Percentiles rank a stretch among this genome's conserved stretches.
phyloP scores from a whole-genome alignment of 805 yeast species.

The Saturnispora hagleri region DNA sequence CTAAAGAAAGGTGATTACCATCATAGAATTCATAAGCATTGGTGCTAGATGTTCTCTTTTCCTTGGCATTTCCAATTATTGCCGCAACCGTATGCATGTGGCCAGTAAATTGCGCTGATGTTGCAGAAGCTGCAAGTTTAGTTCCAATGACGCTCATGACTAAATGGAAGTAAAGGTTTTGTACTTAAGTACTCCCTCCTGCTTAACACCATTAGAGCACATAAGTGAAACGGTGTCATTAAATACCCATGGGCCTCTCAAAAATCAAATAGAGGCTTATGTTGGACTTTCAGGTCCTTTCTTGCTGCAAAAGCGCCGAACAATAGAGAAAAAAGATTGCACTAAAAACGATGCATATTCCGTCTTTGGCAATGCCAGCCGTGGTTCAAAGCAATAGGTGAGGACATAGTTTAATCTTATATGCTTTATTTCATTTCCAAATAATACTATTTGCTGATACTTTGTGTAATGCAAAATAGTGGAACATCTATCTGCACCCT shows the following conservation, averaged over 20 bases:
- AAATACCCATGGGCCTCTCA: neutral
- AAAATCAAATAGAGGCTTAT: neutral
- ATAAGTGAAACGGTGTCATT: neutral
- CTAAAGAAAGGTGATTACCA: neutral
- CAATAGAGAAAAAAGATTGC: neutral
- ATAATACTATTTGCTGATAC: too few relatives aligned
- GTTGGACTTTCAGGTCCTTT: neutral
- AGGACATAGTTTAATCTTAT: too few relatives aligned
- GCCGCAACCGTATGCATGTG: neutral
- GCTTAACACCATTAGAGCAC: too few relatives aligned
- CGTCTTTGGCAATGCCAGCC: neutral
- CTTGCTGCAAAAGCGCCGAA: neutral
- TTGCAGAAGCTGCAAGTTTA: neutral
- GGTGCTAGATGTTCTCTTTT: neutral
- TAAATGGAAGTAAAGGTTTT: too few relatives aligned
- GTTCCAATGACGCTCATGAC: neutral
- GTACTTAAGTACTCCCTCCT: neutral
- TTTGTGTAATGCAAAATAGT: too few relatives aligned
- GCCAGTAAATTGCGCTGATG: neutral
- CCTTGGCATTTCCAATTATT: neutral
- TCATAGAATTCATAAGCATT: neutral
- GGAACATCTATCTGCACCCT: too few relatives aligned
- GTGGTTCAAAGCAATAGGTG: too few relatives aligned
- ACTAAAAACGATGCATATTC: neutral
- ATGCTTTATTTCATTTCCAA: too few relatives aligned